Evolutionary conservation across 1,139 yeast genomes (phyloP).

Genomic region (Meyerozyma carpophila): DNA sequence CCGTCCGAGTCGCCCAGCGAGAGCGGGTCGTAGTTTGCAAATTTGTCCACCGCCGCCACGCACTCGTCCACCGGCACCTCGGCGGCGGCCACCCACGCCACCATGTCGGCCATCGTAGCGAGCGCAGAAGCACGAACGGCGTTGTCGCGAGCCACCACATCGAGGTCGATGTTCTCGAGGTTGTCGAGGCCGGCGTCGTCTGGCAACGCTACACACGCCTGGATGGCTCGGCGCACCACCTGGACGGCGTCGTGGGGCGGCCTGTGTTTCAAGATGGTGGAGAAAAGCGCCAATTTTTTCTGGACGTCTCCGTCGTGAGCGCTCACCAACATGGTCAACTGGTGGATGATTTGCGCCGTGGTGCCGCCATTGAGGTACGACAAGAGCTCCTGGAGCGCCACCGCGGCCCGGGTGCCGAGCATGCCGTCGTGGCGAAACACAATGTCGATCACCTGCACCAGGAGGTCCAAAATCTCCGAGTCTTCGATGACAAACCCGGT

Average conservation of each 20-base stretch:
- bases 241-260: not conserved
- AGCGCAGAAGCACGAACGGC: constrained; percentile 45
- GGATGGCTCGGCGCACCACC: not conserved
- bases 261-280: not conserved
- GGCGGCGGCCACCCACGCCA: constrained; percentile 11
- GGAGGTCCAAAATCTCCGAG: constrained; percentile 34
- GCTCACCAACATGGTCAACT: constrained; percentile 7
- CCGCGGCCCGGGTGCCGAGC: constrained; percentile 48
- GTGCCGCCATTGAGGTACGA: constrained; percentile 18
- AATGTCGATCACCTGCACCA: constrained; percentile 31
- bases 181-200: constrained; percentile 21
- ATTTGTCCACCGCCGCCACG: constrained; percentile 29
- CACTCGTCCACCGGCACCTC: constrained; percentile 14
- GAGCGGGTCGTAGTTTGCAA: constrained; percentile 58
- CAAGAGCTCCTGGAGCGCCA: constrained; percentile 49
- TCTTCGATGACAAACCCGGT: constrained; percentile 46
- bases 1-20: constrained; percentile 27
- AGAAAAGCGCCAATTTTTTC: constrained; percentile 1
- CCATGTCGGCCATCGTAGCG: constrained; percentile 31
- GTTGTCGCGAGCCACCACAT: constrained; percentile 29
- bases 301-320: constrained; percentile 2
- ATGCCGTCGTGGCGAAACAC: constrained; percentile 43
- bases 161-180: constrained; percentile 43
- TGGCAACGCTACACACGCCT: constrained; percentile 9
- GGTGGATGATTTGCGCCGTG: constrained; percentile 2